Evolutionary conservation across 1,284 basidiomycete genomes (phyloP), one percentile per base, ranked within the genome.

Genomic region (Ustilago loliicola): DNA sequence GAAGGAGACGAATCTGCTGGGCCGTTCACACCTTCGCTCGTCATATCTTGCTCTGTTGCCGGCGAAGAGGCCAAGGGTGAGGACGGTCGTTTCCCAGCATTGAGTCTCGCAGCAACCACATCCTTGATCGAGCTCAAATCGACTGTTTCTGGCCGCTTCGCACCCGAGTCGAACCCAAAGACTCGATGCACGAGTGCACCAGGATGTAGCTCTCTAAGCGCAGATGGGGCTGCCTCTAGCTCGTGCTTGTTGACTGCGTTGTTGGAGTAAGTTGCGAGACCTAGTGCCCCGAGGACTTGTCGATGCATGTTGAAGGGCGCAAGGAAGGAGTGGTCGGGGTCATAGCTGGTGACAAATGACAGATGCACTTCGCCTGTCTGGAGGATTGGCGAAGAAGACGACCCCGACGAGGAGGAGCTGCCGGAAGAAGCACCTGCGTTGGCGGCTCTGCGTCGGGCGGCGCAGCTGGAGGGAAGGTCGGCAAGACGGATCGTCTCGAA

Each of bases 261-360:
- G 25, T 64, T 66, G 30, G 62, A 42, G 53, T 71, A 83, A 2
- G 79, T 77, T 2, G 78, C 68, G 5, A 86, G 59, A 10, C 82
- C 85, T 1, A 86, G 72, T 17, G 80, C 82, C 17, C 80, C 85
- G 29, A 85, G 79, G 38, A 86, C 85, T 55, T 83, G 80, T 1
- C 74, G 53, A 50, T 82, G 80, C 72, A 85, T 62, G 71, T 80
- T 80, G 62, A 86, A 83, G 0, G 85, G 85, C 10, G 85, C 80
- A 19, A 86, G 70, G 56, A 84, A 86, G 10, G 80, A 63, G 57
- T 85, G 84, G 38, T 78, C 66, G 0, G 80, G 79, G 42, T 85
- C 82, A 55, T 85, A 82, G 53, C 82, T 79, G 30, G 83, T 85
- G 52, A 85, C 72, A 58, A 85, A 86, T 4, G 72, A 78, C 11